These are phyloP conservation scores for Paraconiothyrium sp. DNA, from an alignment of 2,329 filamentous ascomycete species.

Conservation along the genomic window DNA sequence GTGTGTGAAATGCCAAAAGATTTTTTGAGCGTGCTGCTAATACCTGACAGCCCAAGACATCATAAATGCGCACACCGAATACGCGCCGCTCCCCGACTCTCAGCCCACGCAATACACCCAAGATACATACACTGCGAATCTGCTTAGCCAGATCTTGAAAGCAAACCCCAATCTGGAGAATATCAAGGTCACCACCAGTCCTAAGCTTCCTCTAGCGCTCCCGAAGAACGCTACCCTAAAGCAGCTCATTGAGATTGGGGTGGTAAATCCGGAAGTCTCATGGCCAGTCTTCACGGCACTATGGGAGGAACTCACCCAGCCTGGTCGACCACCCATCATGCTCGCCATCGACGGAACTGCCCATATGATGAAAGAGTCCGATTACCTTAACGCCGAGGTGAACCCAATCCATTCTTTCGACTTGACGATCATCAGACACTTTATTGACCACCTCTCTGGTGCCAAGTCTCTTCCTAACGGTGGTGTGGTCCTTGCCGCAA, in stretches of 20 bases:
- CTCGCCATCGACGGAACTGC: slow-evolving; percentile 81
- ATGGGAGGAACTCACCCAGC: slow-evolving; percentile 77
- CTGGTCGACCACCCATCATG: slow-evolving; percentile 69
- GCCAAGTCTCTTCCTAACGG: slow-evolving; percentile 70
- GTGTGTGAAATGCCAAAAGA: slow-evolving; percentile 59
- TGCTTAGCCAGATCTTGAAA: slow-evolving; percentile 76
- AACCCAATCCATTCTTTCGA: slow-evolving; percentile 87
- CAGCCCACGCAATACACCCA: slow-evolving; percentile 73
- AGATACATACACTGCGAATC: slow-evolving; percentile 76
- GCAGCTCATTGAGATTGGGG: slow-evolving; percentile 73
- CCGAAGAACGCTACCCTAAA: slow-evolving; percentile 69
- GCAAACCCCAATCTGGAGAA: slow-evolving; percentile 74
- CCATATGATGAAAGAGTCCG: slow-evolving; percentile 81
- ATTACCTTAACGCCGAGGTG: slow-evolving; percentile 76
- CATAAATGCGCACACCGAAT: slow-evolving; percentile 81
- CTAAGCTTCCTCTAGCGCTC: slow-evolving; percentile 68
- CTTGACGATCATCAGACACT: slow-evolving; percentile 77
- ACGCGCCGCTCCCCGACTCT: slow-evolving; percentile 71
- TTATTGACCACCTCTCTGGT: slow-evolving; percentile 72
- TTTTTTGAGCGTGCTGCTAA: slow-evolving; percentile 24
- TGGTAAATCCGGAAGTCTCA: slow-evolving; percentile 78
- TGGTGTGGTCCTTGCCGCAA: slow-evolving; percentile 79
- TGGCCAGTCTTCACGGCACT: slow-evolving; percentile 84
- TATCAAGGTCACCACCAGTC: slow-evolving; percentile 61
- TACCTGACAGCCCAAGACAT: slow-evolving; percentile 76